Base-by-base conservation (phyloP, 163 green algal genomes). In the Trebouxia gelatinosa region DNA sequence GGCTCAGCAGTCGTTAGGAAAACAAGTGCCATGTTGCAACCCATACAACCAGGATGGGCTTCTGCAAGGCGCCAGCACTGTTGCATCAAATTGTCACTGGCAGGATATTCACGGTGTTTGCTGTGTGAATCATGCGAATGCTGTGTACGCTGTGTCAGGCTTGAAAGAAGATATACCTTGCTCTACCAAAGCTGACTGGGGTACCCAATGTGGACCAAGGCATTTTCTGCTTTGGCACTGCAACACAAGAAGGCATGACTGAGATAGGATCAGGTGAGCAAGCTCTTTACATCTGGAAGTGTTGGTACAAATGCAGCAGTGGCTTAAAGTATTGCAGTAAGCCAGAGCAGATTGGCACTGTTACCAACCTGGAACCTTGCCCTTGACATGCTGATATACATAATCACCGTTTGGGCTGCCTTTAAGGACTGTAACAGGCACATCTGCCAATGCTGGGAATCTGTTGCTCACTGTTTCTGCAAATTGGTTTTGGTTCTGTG, bases 131-230 rank as follows among this genome's bases (percentile, higher is more conserved):
- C n/a, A n/a, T n/a, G n/a, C n/a, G n/a, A n/a, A n/a, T n/a, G n/a
- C n/a, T n/a, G n/a, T n/a, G n/a, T n/a, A n/a, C n/a, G n/a, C n/a
- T n/a, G n/a, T n/a, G n/a, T n/a, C n/a, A n/a, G n/a, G n/a, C n/a
- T n/a, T n/a, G n/a, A n/a, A n/a, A n/a, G n/a, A n/a, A 28, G 32
- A 3, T 65, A 16, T 32, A 81, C 77, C 74, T 80, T 21, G 72
- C 72, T 5, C 79, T 46, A 5, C 79, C 79, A 50, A 84, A 66
- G 54, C 79, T 84, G 65, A 84, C 74, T 26, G 59, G 46, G 5
- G 74, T 83, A 26, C 78, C 78, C 31, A 83, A 37, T 5, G 68
- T 76, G n/a, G 68, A 76, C 68, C 68, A 76, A 1, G 68, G 40
- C 29, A 76, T 29, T 29, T 37, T 28, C 13, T 37, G 68, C 68